A percentile compares a stretch with the other conserved stretches of the same genome.
These are phyloP conservation scores for Apodospora peruviana DNA, from an alignment of 495 filamentous ascomycete species.

Conservation along the genomic window DNA sequence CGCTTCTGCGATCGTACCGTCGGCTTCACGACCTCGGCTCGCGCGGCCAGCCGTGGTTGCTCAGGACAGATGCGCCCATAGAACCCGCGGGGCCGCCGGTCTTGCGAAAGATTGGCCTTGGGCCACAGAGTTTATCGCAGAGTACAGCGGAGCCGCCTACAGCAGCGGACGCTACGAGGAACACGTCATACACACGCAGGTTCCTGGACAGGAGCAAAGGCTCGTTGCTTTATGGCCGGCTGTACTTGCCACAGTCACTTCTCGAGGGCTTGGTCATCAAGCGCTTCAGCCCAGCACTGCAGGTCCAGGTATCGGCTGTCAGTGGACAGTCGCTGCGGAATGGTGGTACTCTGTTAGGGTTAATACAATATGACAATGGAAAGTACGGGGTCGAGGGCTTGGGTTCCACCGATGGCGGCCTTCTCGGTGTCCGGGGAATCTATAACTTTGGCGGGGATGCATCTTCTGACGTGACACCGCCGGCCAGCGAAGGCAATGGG, in stretches of 20 bases:
- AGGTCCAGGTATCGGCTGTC: slow-evolving; percentile 75
- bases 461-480: slow-evolving; percentile 29
- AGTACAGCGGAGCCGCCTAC: background rate
- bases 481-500: slow-evolving; percentile 9
- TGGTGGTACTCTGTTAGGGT: slow-evolving; percentile 68
- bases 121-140: too few relatives aligned
- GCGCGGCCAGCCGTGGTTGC: slow-evolving; percentile 4
- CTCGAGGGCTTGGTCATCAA: slow-evolving; percentile 85
- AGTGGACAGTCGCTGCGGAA: slow-evolving; percentile 69
- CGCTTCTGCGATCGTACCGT: slow-evolving; percentile 41
- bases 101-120: background rate
- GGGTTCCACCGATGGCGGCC: slow-evolving; percentile 84
- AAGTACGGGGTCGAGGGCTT: slow-evolving; percentile 88
- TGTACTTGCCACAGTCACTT: slow-evolving; percentile 78
- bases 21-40: slow-evolving; percentile 33
- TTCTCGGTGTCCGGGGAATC: slow-evolving; percentile 80
- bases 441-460: slow-evolving; percentile 93
- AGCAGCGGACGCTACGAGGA: background rate
- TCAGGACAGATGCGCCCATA: background rate
- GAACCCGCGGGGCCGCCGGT: background rate
- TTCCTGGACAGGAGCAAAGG: slow-evolving; percentile 2
- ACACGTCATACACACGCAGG: background rate
- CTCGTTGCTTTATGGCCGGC: slow-evolving; percentile 78
- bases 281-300: slow-evolving; percentile 70
- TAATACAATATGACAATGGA: slow-evolving; percentile 81